phyloP scores from a whole-genome alignment of 306 rosid genomes.

The Casuarina glauca region DNA sequence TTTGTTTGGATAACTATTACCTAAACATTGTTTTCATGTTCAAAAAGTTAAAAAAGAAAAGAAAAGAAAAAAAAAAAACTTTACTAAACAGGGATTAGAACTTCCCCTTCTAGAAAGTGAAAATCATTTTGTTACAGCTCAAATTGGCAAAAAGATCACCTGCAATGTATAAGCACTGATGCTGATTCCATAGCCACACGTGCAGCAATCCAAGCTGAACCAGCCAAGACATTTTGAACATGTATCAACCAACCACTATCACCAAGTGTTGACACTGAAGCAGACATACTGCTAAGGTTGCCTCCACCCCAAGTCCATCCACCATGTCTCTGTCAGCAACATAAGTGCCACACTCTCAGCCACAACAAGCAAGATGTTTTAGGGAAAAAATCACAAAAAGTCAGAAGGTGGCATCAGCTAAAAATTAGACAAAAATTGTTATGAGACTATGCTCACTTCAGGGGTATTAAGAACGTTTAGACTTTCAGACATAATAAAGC shows the following conservation, averaged over 20 bases:
- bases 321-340: slow-evolving; percentile 79
- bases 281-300: slow-evolving; percentile 96
- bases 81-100: too few species aligned
- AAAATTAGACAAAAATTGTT: background rate
- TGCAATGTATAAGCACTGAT: slow-evolving; percentile 97
- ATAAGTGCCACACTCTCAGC: slow-evolving; percentile 20
- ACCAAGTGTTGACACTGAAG: slow-evolving; percentile 93
- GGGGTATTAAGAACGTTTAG: background rate
- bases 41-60: too few species aligned
- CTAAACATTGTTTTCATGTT: too few species aligned
- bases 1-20: too few species aligned
- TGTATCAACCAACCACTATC: slow-evolving; percentile 96
- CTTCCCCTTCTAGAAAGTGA: background rate
- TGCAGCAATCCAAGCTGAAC: slow-evolving; percentile 98
- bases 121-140: background rate
- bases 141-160: slow-evolving; percentile 41
- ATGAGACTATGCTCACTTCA: background rate
- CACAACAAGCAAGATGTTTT: slow-evolving; percentile 15
- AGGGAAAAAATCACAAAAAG: slow-evolving; percentile 10
- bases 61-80: too few species aligned
- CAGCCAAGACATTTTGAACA: slow-evolving; percentile 89
- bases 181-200: slow-evolving; percentile 87
- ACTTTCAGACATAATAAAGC: background rate
- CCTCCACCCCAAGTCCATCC: slow-evolving; percentile 99
- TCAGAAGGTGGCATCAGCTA: slow-evolving; percentile 18